Evolutionary conservation across 139 green algal genomes (phyloP), one percentile per base, ranked within the genome.

Genomic region (Pycnococcus provasolii): DNA sequence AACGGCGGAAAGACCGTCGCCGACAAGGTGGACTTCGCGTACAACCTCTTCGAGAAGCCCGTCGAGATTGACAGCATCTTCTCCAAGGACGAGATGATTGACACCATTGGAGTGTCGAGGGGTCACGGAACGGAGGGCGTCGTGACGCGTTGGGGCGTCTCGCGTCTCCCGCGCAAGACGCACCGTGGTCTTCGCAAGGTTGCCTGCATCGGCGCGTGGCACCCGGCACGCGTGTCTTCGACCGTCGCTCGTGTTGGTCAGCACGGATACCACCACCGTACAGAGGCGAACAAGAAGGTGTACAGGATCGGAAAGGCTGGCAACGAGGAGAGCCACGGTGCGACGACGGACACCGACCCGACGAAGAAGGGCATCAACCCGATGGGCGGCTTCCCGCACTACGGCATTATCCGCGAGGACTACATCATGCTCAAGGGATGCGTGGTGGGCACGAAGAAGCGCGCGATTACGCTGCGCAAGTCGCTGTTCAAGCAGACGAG

Each of bases 241-340:
- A 96, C 87, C 39, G 94, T 98, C 59, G 87, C 94, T 11, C 88
- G 94, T 57, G 81, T 89, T 6, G 94, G 94, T 83, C 93, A 97
- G 87, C 72, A 89, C 73, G 94, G 94, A 63, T 96, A 94, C 83
- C 88, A 96, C 83, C 94, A 99, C 86, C 84, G 94, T 63, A 99
- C 94, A 0, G 91, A 99, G 86, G 94, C 96, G 80, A 98, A 99
- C 92, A 98, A 99, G 90, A 99, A 98, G 90, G 79, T 97, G n/a
- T 97, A 97, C 88, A 89, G 90, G 79, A 74, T 99, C 41, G 94
- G 94, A 75, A 95, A 97, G 84, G 93, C 89, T 82, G 90, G 86
- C 68, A 26, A 26, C 26, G 83, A 94, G 53, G 85, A 87, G 50
- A 80, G 57, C 60, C 69, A 78, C 73, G 59, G 55, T 26, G 93